Percentiles rank a stretch among this genome's conserved stretches.
Conservation (phyloP, 1,284 basidiomycete species). For the Austroboletus rostrupii region DNA sequence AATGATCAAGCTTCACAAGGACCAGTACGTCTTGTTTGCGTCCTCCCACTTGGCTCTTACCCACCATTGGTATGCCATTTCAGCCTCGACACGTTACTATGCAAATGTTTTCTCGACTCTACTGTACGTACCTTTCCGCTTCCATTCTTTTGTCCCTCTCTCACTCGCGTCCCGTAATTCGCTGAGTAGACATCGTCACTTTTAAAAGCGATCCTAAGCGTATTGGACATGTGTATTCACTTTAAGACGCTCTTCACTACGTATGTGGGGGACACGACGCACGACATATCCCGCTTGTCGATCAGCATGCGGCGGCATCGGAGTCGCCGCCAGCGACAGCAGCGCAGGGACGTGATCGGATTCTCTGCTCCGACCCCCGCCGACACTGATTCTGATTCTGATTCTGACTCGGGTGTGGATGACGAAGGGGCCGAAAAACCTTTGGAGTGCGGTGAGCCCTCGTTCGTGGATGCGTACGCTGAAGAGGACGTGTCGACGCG, state of each 20-base stretch:
- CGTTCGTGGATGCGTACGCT: slow-evolving; percentile 38
- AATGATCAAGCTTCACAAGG: slow-evolving; percentile 68
- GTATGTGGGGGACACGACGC: slow-evolving; percentile 55
- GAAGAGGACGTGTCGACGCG: slow-evolving; percentile 42
- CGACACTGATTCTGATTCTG: slow-evolving; percentile 31
- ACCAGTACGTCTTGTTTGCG: slow-evolving; percentile 52
- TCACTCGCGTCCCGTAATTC: no score
- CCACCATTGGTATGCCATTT: neutral
- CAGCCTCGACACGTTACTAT: slow-evolving; percentile 61
- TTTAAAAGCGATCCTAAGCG: slow-evolving; percentile 59
- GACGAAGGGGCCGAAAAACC: slow-evolving; percentile 27
- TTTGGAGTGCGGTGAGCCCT: slow-evolving; percentile 35
- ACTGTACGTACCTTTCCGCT: slow-evolving; percentile 44
- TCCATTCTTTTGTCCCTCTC: neutral
- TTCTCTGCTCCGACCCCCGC: slow-evolving; percentile 42
- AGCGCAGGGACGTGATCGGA: slow-evolving; percentile 56
- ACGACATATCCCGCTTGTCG: slow-evolving; percentile 58
- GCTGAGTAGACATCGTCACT: slow-evolving; percentile 53
- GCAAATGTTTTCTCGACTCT: slow-evolving; percentile 62
- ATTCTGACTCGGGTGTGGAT: slow-evolving; percentile 44
- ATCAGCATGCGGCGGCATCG: slow-evolving; percentile 53
- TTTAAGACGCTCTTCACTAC: slow-evolving; percentile 63
- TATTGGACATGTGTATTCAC: slow-evolving; percentile 70
- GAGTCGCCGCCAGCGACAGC: slow-evolving; percentile 50
- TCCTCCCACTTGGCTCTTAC: neutral